Evolutionary conservation across 1,284 basidiomycete genomes (phyloP), one percentile per base, ranked within the genome.

Genomic region (Marasmius fiardii): DNA sequence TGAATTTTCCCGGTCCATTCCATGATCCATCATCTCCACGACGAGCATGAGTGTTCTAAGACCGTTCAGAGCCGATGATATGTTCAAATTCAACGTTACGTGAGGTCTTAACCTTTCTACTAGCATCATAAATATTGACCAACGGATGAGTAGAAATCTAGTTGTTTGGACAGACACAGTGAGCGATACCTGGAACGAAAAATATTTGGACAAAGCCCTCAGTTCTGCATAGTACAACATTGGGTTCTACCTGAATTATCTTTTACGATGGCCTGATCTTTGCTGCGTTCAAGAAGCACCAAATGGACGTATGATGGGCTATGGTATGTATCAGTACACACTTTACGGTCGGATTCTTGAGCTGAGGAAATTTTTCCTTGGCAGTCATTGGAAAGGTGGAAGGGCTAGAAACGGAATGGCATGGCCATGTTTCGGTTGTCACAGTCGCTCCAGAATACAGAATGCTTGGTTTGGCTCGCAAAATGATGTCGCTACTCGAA

Each of bases 111-210:
- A 28, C 33, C 3, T 11, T 31, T n/a, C n/a, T 1, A 14, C 33
- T 4, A n/a, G n/a, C n/a, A n/a, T n/a, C n/a, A n/a, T n/a, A n/a
- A n/a, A n/a, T n/a, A n/a, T n/a, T 31, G 7, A 16, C 12, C 4
- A 4, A 49, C 11, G 14, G 12, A 33, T 33, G n/a, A 18, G 12
- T 10, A 94, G 94, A 58, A 96, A 96, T 69, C 74, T 95, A 65
- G 93, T 96, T 69, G 78, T 94, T 53, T 96, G 92, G 91, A 96
- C 93, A 47, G 94, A 96, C 74, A 96, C 94, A 20, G 90, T 91
- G 64, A 64, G 82, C 69, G 28, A 34, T 20, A 16, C 20, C 28
- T 33, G n/a, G 37, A 31, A 18, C 26, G 14, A 20, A 8, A 50
- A 34, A 31, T 21, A 53, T 51, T 18, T 24, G 16, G 51, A 49